Conservation (phyloP, 371 early-diverging fungal genomes). For the Enterocytospora artemiae region DNA sequence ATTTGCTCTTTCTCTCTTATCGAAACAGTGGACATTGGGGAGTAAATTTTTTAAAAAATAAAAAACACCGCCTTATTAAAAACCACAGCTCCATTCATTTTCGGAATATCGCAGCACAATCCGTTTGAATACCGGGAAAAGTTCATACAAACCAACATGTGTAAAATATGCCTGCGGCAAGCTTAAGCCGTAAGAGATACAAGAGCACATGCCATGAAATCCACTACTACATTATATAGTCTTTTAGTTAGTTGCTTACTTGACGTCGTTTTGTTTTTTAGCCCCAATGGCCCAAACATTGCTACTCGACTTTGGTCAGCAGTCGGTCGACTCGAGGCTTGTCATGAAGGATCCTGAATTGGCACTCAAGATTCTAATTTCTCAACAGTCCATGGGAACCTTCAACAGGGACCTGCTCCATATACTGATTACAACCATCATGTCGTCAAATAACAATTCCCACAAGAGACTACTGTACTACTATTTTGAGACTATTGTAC, state of each 20-base stretch:
- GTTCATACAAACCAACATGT: no score
- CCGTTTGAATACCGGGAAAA: no score
- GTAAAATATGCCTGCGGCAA: no score
- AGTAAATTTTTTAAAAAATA: conserved; percentile 51
- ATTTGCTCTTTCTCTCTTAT: conserved; percentile 37
- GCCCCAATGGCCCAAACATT: conserved; percentile 16
- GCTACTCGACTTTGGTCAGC: background rate
- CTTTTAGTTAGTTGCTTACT: no score
- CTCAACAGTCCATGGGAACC: conserved; percentile 20
- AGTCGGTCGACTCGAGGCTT: background rate
- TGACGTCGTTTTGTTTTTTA: conserved; percentile 6
- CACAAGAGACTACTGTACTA: conserved; percentile 54
- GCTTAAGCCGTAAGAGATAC: no score
- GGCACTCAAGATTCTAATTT: conserved; percentile 29
- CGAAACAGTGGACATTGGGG: conserved; percentile 47
- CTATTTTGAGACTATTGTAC: conserved; percentile 43
- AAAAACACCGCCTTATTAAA: no score
- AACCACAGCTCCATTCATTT: no score
- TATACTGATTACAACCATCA: conserved; percentile 15
- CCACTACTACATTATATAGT: no score
- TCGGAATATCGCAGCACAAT: no score
- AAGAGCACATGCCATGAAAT: no score
- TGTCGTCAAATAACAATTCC: conserved; percentile 43
- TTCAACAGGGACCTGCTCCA: conserved; percentile 24
- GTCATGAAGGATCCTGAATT: conserved; percentile 16